phyloP scores from a whole-genome alignment of 2,329 filamentous ascomycete species.

The Moelleriella libera region DNA sequence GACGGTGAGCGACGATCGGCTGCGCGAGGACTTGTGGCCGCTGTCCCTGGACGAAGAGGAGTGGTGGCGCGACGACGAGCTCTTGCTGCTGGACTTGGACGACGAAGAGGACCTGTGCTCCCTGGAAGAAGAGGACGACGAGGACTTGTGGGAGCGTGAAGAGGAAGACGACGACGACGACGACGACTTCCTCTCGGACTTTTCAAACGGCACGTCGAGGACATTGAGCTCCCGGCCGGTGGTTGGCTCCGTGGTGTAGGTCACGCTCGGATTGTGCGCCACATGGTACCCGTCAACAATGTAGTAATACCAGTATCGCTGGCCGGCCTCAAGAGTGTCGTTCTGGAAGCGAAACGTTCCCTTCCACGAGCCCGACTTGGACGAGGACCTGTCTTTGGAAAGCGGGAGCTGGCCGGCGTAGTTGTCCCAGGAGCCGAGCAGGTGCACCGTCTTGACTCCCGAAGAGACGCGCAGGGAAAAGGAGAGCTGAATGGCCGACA shows the following conservation, averaged over 20 bases:
- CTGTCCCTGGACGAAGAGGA: slow-evolving; percentile 27
- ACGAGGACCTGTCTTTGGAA: slow-evolving; percentile 69
- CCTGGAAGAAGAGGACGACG: slow-evolving; percentile 14
- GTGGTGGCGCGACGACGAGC: slow-evolving; percentile 30
- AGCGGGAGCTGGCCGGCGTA: slow-evolving; percentile 91
- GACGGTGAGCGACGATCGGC: slow-evolving; percentile 35
- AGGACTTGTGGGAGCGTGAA: slow-evolving; percentile 10
- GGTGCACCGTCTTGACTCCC: slow-evolving; percentile 92
- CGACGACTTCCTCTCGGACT: slow-evolving; percentile 26
- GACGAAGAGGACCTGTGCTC: slow-evolving; percentile 12
- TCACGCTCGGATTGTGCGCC: slow-evolving; percentile 84
- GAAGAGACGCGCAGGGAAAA: slow-evolving; percentile 93
- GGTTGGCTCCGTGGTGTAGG: slow-evolving; percentile 85
- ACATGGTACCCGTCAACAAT: slow-evolving; percentile 99
- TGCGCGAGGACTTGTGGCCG: slow-evolving; percentile 26
- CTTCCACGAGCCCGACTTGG: slow-evolving; percentile 86
- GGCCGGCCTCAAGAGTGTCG: slow-evolving; percentile 69
- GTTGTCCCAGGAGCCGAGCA: slow-evolving; percentile 97
- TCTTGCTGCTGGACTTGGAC: slow-evolving; percentile 19
- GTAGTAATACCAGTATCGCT: slow-evolving; percentile 99
- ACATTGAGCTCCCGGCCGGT: slow-evolving; percentile 96
- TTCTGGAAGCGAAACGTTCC: slow-evolving; percentile 94
- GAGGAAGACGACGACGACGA: slow-evolving; percentile 8
- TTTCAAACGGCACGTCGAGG: slow-evolving; percentile 64
- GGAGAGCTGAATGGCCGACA: slow-evolving; percentile 86